phyloP scores from a whole-genome alignment of 441 rosid species.

The Aquilaria agallochum region DNA sequence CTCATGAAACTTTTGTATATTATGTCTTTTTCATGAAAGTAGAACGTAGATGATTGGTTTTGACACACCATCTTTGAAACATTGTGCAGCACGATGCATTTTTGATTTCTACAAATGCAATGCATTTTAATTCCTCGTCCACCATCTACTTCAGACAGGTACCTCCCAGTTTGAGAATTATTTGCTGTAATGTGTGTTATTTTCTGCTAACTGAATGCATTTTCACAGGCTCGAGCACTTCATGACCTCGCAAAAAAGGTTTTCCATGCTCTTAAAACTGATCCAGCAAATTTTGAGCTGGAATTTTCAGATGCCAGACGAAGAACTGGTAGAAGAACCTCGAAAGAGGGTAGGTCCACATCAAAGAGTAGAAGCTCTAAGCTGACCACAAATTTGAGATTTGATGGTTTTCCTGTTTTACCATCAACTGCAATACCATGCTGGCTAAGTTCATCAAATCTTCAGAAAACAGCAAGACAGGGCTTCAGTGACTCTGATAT shows the following conservation, averaged over 20 bases:
- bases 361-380: conserved; percentile 20
- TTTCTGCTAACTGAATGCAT: conserved; percentile 12
- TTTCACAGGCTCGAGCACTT: conserved; percentile 56
- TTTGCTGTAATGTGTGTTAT: background rate
- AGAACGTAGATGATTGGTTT: conserved; percentile 1
- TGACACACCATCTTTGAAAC: conserved; percentile 13
- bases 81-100: conserved; percentile 46
- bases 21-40: too few species aligned
- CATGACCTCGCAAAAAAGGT: conserved; percentile 54
- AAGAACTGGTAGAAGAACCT: conserved; percentile 33
- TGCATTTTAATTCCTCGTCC: conserved; percentile 55
- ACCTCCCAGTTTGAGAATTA: conserved; percentile 9
- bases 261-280: conserved; percentile 43
- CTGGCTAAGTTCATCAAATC: conserved; percentile 20
- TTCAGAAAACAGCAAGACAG: conserved; percentile 15
- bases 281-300: conserved; percentile 38
- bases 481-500: conserved; percentile 8
- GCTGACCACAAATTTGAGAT: conserved; percentile 22
- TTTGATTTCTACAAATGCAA: conserved; percentile 54
- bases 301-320: conserved; percentile 41
- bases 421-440: conserved; percentile 15
- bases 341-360: conserved; percentile 22
- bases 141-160: conserved; percentile 64
- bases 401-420: conserved; percentile 2
- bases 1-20: too few species aligned